phyloP scores from a whole-genome alignment of 2,329 filamentous ascomycete genomes.

The Exserohilum rostratum region DNA sequence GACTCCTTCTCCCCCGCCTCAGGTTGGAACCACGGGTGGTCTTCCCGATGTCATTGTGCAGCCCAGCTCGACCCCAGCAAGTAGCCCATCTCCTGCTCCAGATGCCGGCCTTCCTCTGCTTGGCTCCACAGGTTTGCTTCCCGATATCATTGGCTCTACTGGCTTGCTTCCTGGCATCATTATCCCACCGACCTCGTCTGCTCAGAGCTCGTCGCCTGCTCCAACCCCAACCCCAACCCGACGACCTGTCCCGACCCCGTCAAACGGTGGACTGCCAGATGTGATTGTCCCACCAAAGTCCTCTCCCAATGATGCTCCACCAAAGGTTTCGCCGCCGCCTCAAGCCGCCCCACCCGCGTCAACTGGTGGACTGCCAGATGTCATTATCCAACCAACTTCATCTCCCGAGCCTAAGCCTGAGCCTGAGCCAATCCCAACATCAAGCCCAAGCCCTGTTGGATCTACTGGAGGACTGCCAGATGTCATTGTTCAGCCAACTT shows the following conservation, averaged over 20 bases:
- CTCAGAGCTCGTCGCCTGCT: background rate
- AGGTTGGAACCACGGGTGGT: constrained; percentile 17
- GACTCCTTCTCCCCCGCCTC: background rate
- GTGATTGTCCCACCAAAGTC: no score
- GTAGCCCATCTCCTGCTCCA: background rate
- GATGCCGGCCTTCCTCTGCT: background rate
- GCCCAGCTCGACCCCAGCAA: constrained; percentile 1
- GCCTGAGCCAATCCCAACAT: no score
- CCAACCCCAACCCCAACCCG: background rate
- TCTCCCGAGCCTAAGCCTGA: no score
- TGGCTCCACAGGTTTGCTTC: background rate
- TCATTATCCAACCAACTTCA: no score
- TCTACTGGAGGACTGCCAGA: background rate
- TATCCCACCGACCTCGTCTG: constrained; percentile 7
- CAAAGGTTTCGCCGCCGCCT: no score
- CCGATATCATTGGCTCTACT: constrained; percentile 25
- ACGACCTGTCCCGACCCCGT: no score
- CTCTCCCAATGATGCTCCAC: no score
- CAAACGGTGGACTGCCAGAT: no score
- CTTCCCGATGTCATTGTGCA: constrained; percentile 10
- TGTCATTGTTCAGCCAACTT: constrained; percentile 11
- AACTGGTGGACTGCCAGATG: no score
- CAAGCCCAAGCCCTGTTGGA: background rate
- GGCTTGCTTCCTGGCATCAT: constrained; percentile 24
- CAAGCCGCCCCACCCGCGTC: no score